Base-by-base conservation (phyloP, 2,329 filamentous ascomycete species). In the Metarhizium guizhouense region DNA sequence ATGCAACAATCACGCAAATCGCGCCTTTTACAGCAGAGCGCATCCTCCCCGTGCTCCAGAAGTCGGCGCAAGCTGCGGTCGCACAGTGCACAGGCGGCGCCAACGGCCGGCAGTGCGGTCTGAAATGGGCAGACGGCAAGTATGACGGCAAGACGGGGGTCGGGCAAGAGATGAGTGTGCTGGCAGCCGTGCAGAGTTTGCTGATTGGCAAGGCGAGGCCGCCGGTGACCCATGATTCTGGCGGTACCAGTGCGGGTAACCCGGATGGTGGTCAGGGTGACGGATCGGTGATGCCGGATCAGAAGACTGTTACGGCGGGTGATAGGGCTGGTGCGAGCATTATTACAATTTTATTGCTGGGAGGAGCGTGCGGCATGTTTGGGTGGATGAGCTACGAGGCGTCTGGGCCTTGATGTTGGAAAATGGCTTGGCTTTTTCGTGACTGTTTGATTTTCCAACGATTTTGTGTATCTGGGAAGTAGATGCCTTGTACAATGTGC, bases 91-190 rank as follows among this genome's bases (percentile, higher is more conserved):
- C 74, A 6, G 78, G 76, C 10, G 80, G 76, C 6, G 67, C 68
- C 2, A 68, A 71, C 30, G 71, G 76, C 14, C 72, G 75, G 14
- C 70, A 71, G 10, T 85, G 83, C 61, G 77, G 80, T 10, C 73
- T 82, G 48, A 71, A 72, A 54, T 85, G 82, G 82, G 74, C 71
- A 42, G 64, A 66, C 4, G 74, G 71, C 3, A 62, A 60, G 3
- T 84, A 75, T 60, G 80, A 83, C 59, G 77, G 78, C 38, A 78
- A 72, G 54, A 75, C 69, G 4, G 79, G 81, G 36, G 78, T 81
- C 54, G 80, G 82, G 6, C 79, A 85, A 67, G 73, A 81, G 63
- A 82, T 85, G 74, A 78, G 77, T 57, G 81, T 79, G 0, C 68
- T 84, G 16, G 76, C 77, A 34, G 75, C 82, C 3, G 74, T 84